Percentiles rank a stretch among this genome's conserved stretches.
phyloP scores from a whole-genome alignment of 2,329 filamentous ascomycete genomes.

The Fusarium sp. region DNA sequence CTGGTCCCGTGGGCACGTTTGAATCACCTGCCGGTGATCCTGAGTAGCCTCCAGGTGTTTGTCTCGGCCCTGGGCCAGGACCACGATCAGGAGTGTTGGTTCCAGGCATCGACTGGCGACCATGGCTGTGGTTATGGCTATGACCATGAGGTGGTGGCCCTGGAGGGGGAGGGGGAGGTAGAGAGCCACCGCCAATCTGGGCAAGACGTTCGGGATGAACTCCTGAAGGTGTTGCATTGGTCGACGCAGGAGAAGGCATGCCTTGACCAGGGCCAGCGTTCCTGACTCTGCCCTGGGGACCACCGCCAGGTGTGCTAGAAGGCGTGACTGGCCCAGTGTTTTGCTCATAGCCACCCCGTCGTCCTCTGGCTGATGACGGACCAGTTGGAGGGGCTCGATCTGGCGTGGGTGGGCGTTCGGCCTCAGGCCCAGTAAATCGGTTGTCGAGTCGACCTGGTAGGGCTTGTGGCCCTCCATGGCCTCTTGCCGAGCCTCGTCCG shows the following conservation, averaged over 20 bases:
- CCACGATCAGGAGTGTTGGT: conserved; percentile 49
- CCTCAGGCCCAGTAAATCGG: conserved; percentile 55
- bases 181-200: conserved; percentile 54
- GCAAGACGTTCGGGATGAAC: conserved; percentile 64
- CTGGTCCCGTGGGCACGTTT: conserved; percentile 51
- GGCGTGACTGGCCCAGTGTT: conserved; percentile 47
- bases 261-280: conserved; percentile 50
- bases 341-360: conserved; percentile 59
- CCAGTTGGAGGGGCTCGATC: conserved; percentile 66
- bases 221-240: conserved; percentile 46
- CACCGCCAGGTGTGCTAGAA: conserved; percentile 41
- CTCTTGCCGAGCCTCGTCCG: conserved; percentile 57
- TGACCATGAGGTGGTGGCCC: conserved; percentile 45
- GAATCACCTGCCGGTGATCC: conserved; percentile 44
- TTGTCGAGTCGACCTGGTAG: conserved; percentile 56
- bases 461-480: conserved; percentile 50
- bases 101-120: conserved; percentile 48
- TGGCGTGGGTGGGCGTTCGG: conserved; percentile 57
- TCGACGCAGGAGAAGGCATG: conserved; percentile 40
- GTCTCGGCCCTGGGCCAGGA: conserved; percentile 38
- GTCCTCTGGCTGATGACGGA: conserved; percentile 61
- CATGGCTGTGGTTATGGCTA: conserved; percentile 37
- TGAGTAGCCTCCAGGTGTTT: conserved; percentile 39
- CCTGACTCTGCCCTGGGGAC: conserved; percentile 56
- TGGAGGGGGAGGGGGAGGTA: conserved; percentile 50